Evolutionary conservation across 2,329 filamentous ascomycete species (phyloP), one percentile per base, ranked within the genome.

Genomic region (Alternaria angustiovoidea): DNA sequence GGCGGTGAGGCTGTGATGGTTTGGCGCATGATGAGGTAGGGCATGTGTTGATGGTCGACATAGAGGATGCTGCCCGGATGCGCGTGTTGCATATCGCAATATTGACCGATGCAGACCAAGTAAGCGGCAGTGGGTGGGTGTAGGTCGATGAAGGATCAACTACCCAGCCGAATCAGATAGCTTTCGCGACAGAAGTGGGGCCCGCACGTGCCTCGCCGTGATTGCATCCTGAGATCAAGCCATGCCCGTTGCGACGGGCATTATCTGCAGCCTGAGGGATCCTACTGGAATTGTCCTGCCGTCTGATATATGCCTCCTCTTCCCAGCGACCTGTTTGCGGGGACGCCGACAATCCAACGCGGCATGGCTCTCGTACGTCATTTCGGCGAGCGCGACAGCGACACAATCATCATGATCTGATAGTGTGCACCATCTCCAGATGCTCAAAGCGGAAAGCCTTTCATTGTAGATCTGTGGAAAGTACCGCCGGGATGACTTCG

Each of bases 181-280:
- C 52, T 47, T 54, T 47, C 28, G 42, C 52, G 22, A n/a, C 7
- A 34, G 51, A 28, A 20, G 22, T 41, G 51, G 41, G 34, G 20
- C 39, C 39, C 52, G 61, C 60, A 59, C 52, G 52, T 55, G 47
- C 56, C 39, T 36, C 7, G n/a, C 56, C 58, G 8, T 43, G 41
- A 48, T 55, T 58, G 41, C 38, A 48, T 43, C 9, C 32, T 34
- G 12, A 42, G 42, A 63, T 56, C 48, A 56, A 56, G 58, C 58
- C 54, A 61, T 64, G 36, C 51, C 62, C 43, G 32, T 54, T 44
- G 62, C 43, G 51, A 52, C 51, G 49, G 28, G 51, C 59, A 56
- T 62, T 22, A 59, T 52, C 58, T 60, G 65, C 57, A 67, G 30
- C 36, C 5, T 38, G 36, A 34, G 39, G 14, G 38, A 56, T 49